Percentiles rank a stretch among this genome's conserved stretches.
Conservation (phyloP, 2,329 filamentous ascomycete species). For the Neobulgaria alba region DNA sequence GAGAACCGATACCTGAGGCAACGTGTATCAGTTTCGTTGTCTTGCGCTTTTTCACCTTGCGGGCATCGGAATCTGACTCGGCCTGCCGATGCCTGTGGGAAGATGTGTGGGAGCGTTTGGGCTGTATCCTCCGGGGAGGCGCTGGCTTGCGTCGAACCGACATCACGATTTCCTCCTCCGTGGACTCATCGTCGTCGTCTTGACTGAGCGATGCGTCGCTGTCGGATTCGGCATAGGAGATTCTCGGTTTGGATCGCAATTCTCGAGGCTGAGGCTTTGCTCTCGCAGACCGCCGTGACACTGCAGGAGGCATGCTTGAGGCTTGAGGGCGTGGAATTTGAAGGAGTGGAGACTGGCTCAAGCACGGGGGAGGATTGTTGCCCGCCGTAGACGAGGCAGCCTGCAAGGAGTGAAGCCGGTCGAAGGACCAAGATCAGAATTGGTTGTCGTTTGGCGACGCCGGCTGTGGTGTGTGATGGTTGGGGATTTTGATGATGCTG, state of each 20-base stretch:
- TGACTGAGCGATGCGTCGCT: constrained; percentile 10
- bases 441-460: too few relatives aligned
- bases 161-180: constrained; percentile 3
- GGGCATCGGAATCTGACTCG: background rate
- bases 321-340: too few relatives aligned
- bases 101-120: constrained; percentile 6
- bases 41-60: constrained; percentile 16
- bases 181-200: constrained; percentile 2
- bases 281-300: constrained; percentile 8
- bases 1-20: background rate
- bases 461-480: too few relatives aligned
- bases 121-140: background rate
- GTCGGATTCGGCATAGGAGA: constrained; percentile 24
- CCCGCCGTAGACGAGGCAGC: too few relatives aligned
- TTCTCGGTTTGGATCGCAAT: constrained; percentile 17
- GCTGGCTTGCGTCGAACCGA: background rate
- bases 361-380: too few relatives aligned
- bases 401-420: too few relatives aligned
- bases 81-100: constrained; percentile 1
- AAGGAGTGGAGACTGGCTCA: too few relatives aligned
- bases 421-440: too few relatives aligned
- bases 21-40: background rate
- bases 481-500: too few relatives aligned
- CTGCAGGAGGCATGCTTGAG: constrained; percentile 9
- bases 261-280: constrained; percentile 10